Base-by-base conservation (phyloP, 768 basidiomycete genomes). In the Lactarius sp. region DNA sequence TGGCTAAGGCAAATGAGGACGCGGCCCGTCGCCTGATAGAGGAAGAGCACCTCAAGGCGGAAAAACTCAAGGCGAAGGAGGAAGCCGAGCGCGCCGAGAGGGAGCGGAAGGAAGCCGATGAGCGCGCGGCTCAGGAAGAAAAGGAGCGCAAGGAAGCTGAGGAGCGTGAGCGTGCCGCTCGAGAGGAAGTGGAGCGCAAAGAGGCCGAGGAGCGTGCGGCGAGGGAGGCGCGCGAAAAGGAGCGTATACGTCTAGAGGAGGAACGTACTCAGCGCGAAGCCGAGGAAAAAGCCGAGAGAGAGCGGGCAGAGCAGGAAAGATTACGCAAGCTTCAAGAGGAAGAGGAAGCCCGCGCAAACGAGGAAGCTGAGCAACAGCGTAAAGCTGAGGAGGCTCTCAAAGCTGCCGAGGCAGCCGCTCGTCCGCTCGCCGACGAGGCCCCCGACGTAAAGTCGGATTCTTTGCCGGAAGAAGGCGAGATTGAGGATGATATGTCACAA, bases 401-500 rank as follows among this genome's bases (percentile, higher is more conserved):
- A 16, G 69, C 70, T 44, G 72, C 71, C 8, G 73, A 80, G 59
- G 77, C 77, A 59, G 78, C 77, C 18, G 77, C 78, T 47, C 69
- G 79, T 46, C 73, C 74, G 14, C 72, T 70, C 12, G 49, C 55
- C 13, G 69, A 67, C 6, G 70, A 73, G 6, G 61, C 70, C 66
- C 71, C 73, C 59, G 71, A 74, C 65, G 66, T 71, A 50, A 61
- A 70, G 41, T 72, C 75, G 34, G 77, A 77, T 6, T 59, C 69
- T 42, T 74, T 75, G 60, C 77, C 75, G 3, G 83, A 83, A 69
- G 79, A 81, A 33, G 77, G 77, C 54, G 78, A 82, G 53, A 74
- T 77, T 47, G 76, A 79, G 66, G 77, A 84, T 52, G 71, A 75
- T 31, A 78, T 80, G 36, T 52, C 36, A 3, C 52, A 27, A 18